phyloP scores from a whole-genome alignment of 495 filamentous ascomycete species.

The Lasiosphaeria miniovina region DNA sequence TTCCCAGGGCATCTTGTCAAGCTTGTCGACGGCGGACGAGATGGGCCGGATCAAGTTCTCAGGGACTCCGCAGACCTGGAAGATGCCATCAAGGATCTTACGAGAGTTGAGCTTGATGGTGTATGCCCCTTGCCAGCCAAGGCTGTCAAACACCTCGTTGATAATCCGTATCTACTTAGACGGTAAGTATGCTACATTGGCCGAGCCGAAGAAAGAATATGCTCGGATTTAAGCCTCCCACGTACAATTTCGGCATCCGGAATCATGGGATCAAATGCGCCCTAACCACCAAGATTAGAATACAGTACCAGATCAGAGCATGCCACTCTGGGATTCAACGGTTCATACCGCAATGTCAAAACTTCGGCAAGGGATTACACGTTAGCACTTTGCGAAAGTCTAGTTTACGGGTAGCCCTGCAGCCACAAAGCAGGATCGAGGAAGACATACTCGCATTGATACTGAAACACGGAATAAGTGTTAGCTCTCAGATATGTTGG shows the following conservation, averaged over 20 bases:
- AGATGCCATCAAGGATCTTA: slow-evolving; percentile 91
- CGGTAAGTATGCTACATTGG: too few species aligned
- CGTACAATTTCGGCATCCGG: slow-evolving; percentile 78
- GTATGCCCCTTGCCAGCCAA: slow-evolving; percentile 57
- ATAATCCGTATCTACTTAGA: slow-evolving; percentile 59
- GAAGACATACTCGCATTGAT: slow-evolving; percentile 70
- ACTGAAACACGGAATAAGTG: slow-evolving; percentile 26
- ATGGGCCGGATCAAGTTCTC: slow-evolving; percentile 80
- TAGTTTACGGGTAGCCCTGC: too few species aligned
- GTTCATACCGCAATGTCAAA: slow-evolving; percentile 76
- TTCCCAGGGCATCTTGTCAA: slow-evolving; percentile 88
- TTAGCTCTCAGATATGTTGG: too few species aligned
- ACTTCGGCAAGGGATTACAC: too few species aligned
- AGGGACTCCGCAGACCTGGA: slow-evolving; percentile 86
- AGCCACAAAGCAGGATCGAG: too few species aligned
- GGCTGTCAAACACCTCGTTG: slow-evolving; percentile 76
- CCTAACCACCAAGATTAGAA: too few species aligned
- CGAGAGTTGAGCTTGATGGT: slow-evolving; percentile 95
- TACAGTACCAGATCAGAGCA: too few species aligned
- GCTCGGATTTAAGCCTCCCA: too few species aligned
- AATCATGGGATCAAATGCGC: slow-evolving; percentile 83
- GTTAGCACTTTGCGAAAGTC: too few species aligned
- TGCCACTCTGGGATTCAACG: too few species aligned
- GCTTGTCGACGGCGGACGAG: slow-evolving; percentile 88
- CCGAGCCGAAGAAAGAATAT: too few species aligned